Percentiles rank a stretch among this genome's conserved stretches.
phyloP scores from a whole-genome alignment of 129 eudicot genomes.

The Glebionis coronaria region DNA sequence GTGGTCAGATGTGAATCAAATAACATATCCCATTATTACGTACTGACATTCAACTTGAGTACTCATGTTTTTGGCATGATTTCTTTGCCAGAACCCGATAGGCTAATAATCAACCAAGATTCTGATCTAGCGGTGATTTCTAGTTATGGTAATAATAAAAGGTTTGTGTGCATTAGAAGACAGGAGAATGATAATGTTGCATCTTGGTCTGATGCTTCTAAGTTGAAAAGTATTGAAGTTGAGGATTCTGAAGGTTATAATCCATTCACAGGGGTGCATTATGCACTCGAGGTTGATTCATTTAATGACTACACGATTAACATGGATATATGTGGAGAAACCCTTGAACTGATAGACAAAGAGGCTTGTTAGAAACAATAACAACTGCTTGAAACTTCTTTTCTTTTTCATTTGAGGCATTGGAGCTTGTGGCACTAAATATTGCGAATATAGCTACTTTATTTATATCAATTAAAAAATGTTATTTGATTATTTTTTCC shows the following conservation, averaged over 20 bases:
- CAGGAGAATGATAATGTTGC: neutral
- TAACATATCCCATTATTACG: neutral
- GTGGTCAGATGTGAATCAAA: neutral
- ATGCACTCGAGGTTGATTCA: neutral
- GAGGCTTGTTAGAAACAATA: neutral
- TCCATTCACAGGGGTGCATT: neutral
- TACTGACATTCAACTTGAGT: neutral
- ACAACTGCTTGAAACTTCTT: no score
- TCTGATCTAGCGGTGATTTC: neutral
- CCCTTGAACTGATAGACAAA: neutral
- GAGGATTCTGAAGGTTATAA: neutral
- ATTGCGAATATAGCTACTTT: no score
- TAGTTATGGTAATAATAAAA: neutral
- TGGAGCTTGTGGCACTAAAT: no score
- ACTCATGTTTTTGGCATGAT: slow-evolving; percentile 1
- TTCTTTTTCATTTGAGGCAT: no score
- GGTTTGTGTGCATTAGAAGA: neutral
- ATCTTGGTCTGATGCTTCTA: neutral
- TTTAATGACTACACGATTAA: neutral
- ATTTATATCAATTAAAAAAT: no score
- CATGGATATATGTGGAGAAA: neutral
- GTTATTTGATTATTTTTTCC: no score
- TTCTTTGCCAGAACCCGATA: neutral
- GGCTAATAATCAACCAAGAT: neutral
- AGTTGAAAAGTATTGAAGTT: neutral